Evolutionary conservation across 2,329 filamentous ascomycete species (phyloP), one percentile per base, ranked within the genome.

Genomic region (Alternaria rosae): DNA sequence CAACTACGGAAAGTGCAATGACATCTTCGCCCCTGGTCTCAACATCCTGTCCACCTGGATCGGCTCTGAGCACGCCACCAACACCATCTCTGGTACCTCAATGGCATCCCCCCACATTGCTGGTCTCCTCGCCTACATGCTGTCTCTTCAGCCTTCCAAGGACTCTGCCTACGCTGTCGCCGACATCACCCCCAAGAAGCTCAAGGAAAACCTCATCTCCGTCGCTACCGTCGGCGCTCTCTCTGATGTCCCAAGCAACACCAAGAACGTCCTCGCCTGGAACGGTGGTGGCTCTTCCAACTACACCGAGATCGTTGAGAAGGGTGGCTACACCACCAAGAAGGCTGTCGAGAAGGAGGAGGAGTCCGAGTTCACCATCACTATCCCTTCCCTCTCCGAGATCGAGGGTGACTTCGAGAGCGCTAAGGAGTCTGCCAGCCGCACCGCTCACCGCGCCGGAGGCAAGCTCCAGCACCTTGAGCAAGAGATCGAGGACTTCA

Each of bases 41-140:
- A 97, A 93, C 90, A 97, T 99, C 76, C 88, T 92, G 75, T 99
- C 95, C 70, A 98, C 95, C 81, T 99, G 95, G 95, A 97, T 97
- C 76, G 95, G 96, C 80, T 94, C 91, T 88, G 92, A 95, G 83
- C 90, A 94, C 77, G 94, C 95, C 77, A 89, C 93, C 85, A 99
- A 99, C 90, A 97, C 93, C 84, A 99, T 99, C 85, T 98, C 94
- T 43, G 95, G 95, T 81, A 99, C 95, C 70, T 99, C 95, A 57
- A 99, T 99, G 95, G 95, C 95, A 66, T 98, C 95, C 66, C 95
- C 95, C 73, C 95, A 99, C 83, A 91, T 99, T 79, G 91, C 90
- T 79, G 95, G 95, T 88, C 93, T 99, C 68, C 86, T 98, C 75
- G 95, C 95, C 84, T 99, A 99, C 88, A 92, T 97, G 84, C 90